Evolutionary conservation across 148 eudicot genomes (phyloP), one percentile per base, ranked within the genome.

Genomic region (Rhododendron ferrugineum): DNA sequence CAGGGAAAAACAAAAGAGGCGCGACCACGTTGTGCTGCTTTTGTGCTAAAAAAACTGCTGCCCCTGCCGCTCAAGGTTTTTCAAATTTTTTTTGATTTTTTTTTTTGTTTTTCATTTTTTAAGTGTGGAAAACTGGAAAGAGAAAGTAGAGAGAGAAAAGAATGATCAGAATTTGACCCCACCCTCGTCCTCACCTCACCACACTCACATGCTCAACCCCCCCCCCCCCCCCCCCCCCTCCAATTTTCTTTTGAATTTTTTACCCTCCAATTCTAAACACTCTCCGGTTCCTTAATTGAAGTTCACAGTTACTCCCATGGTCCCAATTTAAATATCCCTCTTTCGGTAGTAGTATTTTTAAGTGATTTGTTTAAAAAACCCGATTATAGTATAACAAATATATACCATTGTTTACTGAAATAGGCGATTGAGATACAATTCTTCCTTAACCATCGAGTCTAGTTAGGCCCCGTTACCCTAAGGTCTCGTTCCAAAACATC

Each of bases 271-370:
- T 11, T 68, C 8, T 6, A 11, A 68, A 11, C 1, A 28, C 34
- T 4, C 74, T 68, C 36, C 74, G 74, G 74, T 68, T 68, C 36
- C 74, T 26, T 3, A 52, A 52, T 52, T 52, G 50, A 47, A 47
- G 2, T 47, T 47, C 2, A 10, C 0, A 0, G 50, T 10, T 10
- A 10, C 13, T 47, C 6, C 8, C 1, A 0, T 0, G 0, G 44
- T 40, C 1, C 1, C 44, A 40, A 40, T 40, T 40, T 40, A 40
- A 40, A 40, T 5, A 0, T 6, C 7, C 1, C 44, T 40, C 44
- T 5, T 40, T 40, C 5, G 7, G 1, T 3, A 16, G 20, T 16
- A 16, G 60, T 4, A 16, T 54, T 54, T 54, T 3, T 0, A 54
- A 54, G 44, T 1, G 44, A 3, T 54, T 16, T 54, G 6, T 16